Evolutionary conservation across 768 basidiomycete species (phyloP).

Genomic region (Boletus vinaceobasis): DNA sequence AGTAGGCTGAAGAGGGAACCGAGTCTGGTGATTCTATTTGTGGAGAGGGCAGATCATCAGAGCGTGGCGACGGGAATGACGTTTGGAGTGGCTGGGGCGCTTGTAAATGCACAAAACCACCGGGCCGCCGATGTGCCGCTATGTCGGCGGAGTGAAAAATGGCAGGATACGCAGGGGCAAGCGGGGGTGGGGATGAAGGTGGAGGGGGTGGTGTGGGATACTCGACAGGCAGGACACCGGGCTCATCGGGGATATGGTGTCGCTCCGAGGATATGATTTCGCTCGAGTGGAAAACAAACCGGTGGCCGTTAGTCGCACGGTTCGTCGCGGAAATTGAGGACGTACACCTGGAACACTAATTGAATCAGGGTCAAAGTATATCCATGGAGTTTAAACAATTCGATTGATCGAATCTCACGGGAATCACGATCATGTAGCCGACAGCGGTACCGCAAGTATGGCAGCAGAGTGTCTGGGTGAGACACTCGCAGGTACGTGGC

Average conservation of each 20-base stretch:
- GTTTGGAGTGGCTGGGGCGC: slow-evolving; percentile 21
- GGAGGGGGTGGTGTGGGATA: slow-evolving; percentile 30
- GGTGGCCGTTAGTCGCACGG: slow-evolving; percentile 77
- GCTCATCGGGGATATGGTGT: slow-evolving; percentile 59
- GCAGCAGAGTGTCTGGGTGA: slow-evolving; percentile 79
- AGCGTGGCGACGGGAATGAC: slow-evolving; percentile 9
- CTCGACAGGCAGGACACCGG: slow-evolving; percentile 53
- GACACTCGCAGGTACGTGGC: slow-evolving; percentile 74
- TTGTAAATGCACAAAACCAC: slow-evolving; percentile 14
- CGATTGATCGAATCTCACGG: slow-evolving; percentile 33
- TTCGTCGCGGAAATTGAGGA: slow-evolving; percentile 63
- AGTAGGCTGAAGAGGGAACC: slow-evolving; percentile 18
- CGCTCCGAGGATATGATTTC: slow-evolving; percentile 64
- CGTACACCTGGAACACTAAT: slow-evolving; percentile 67
- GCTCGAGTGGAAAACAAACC: slow-evolving; percentile 81
- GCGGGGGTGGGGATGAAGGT: slow-evolving; percentile 31
- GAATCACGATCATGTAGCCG: slow-evolving; percentile 80
- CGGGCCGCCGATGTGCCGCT: slow-evolving; percentile 23
- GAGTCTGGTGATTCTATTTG: slow-evolving; percentile 22
- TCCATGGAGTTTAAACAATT: slow-evolving; percentile 4
- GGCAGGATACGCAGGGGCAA: slow-evolving; percentile 29
- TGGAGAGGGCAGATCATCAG: slow-evolving; percentile 24
- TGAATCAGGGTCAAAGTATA: slow-evolving; percentile 11
- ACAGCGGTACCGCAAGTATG: slow-evolving; percentile 71
- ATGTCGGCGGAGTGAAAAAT: slow-evolving; percentile 21